These are phyloP conservation scores for Prototheca wickerhamii DNA, from an alignment of 163 green algal species.

Conservation along the genomic window DNA sequence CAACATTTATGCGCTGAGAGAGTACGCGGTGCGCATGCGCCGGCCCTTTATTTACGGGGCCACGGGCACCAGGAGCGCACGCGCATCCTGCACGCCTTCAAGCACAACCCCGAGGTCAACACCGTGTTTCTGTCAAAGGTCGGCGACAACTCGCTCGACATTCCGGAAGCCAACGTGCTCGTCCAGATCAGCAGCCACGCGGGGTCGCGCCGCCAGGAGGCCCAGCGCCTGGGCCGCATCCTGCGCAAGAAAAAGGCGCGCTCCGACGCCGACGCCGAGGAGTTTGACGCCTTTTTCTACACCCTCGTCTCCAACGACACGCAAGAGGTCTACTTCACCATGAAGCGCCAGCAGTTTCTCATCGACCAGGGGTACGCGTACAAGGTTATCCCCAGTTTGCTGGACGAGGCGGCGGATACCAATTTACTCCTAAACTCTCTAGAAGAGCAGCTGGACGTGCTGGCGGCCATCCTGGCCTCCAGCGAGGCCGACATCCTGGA, in stretches of 20 bases:
- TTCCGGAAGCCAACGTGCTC: slow-evolving; percentile 98
- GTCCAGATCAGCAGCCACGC: slow-evolving; percentile 96
- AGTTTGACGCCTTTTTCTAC: slow-evolving; percentile 99
- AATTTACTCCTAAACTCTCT: slow-evolving; percentile 19
- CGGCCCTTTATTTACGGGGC: slow-evolving; percentile 94
- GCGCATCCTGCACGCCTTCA: slow-evolving; percentile 88
- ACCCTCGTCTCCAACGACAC: slow-evolving; percentile 87
- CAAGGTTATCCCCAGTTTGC: slow-evolving; percentile 85
- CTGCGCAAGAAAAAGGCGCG: slow-evolving; percentile 79
- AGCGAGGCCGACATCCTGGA: slow-evolving; percentile 46
- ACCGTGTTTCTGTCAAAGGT: slow-evolving; percentile 98
- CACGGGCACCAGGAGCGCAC: slow-evolving; percentile 89
- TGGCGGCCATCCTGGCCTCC: slow-evolving; percentile 45
- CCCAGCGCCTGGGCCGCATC: slow-evolving; percentile 93
- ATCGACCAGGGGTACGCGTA: slow-evolving; percentile 98
- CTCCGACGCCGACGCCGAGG: slow-evolving; percentile 29
- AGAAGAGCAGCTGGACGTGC: slow-evolving; percentile 59
- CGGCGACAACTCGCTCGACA: slow-evolving; percentile 98
- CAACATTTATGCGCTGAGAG: slow-evolving; percentile 93
- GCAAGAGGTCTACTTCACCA: slow-evolving; percentile 96
- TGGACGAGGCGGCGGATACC: slow-evolving; percentile 36
- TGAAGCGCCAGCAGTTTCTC: slow-evolving; percentile 97
- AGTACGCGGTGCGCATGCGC: slow-evolving; percentile 81
- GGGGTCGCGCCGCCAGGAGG: slow-evolving; percentile 88
- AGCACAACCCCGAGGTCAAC: slow-evolving; percentile 82